These are phyloP conservation scores for Papiliotrema terrestris DNA, from an alignment of 1,284 basidiomycete species.

Conservation along the genomic window DNA sequence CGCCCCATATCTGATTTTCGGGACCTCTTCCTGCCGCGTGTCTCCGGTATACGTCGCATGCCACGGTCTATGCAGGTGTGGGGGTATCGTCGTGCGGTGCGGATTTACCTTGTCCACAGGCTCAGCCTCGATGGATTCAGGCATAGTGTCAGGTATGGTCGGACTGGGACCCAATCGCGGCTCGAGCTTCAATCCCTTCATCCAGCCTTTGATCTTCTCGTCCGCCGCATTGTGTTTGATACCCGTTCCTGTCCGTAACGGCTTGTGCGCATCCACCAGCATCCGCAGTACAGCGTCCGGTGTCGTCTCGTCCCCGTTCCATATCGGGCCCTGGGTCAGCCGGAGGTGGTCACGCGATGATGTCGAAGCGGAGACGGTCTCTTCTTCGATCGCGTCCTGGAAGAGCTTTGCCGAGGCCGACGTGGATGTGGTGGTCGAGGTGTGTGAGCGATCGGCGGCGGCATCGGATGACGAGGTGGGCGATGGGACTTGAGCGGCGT, in stretches of 20 bases:
- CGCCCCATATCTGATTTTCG: slow-evolving; percentile 42
- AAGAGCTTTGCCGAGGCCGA: slow-evolving; percentile 61
- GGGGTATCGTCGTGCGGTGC: slow-evolving; percentile 41
- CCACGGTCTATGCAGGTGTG: slow-evolving; percentile 46
- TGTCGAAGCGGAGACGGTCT: slow-evolving; percentile 42
- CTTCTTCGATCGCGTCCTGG: slow-evolving; percentile 63
- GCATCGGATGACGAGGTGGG: no score
- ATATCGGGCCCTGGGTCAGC: slow-evolving; percentile 49
- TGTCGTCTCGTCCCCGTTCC: slow-evolving; percentile 71
- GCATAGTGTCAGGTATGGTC: background rate
- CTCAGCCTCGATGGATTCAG: background rate
- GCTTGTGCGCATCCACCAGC: slow-evolving; percentile 81
- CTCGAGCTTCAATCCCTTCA: slow-evolving; percentile 38
- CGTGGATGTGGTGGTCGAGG: no score
- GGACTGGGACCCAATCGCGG: slow-evolving; percentile 17
- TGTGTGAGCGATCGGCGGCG: no score
- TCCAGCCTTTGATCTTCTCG: slow-evolving; percentile 62
- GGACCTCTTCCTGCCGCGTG: slow-evolving; percentile 14
- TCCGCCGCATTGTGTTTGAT: slow-evolving; percentile 58
- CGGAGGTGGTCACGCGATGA: slow-evolving; percentile 39
- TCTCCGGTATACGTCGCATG: slow-evolving; percentile 45
- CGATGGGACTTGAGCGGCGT: no score
- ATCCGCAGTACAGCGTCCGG: slow-evolving; percentile 74
- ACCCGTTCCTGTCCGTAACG: slow-evolving; percentile 55
- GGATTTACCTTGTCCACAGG: slow-evolving; percentile 1